Percentiles rank a stretch among this genome's conserved stretches.
These are phyloP conservation scores for Lentinus tigrinus DNA, from an alignment of 768 basidiomycete genomes.

Conservation along the genomic window DNA sequence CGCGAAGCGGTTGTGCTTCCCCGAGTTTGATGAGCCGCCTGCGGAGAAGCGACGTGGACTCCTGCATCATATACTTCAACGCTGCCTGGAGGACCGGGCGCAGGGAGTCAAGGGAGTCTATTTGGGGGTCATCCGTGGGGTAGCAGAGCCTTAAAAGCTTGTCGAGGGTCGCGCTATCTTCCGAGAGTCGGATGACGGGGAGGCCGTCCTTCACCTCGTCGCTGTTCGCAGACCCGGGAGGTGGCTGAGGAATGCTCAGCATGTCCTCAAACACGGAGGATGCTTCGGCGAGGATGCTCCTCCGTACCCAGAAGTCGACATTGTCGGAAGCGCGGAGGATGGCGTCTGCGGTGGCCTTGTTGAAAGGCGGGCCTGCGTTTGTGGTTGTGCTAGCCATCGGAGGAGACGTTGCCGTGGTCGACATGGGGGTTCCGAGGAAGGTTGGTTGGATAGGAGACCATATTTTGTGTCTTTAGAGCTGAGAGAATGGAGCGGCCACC, in stretches of 20 bases:
- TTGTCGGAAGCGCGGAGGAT: constrained; percentile 17
- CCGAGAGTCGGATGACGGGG: constrained; percentile 16
- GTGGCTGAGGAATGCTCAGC: constrained; percentile 20
- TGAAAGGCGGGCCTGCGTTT: constrained; percentile 16
- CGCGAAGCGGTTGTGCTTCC: constrained; percentile 15
- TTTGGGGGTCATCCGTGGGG: constrained; percentile 15
- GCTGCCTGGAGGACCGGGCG: constrained; percentile 21
- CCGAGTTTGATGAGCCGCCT: constrained; percentile 10
- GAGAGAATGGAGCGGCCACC: background rate
- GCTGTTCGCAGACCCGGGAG: constrained; percentile 3
- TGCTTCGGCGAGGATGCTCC: constrained; percentile 13
- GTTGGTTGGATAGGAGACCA: too few relatives aligned
- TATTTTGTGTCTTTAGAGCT: background rate
- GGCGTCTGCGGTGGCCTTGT: constrained; percentile 19
- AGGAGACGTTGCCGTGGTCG: background rate
- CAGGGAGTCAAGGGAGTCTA: constrained; percentile 15
- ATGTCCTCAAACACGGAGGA: constrained; percentile 22
- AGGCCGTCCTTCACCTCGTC: constrained; percentile 10
- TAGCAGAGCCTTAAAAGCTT: constrained; percentile 19
- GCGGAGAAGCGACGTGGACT: constrained; percentile 12
- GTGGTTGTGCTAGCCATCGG: background rate
- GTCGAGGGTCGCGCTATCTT: constrained; percentile 15
- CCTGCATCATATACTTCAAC: constrained; percentile 22
- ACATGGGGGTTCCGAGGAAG: background rate
- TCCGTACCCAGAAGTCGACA: constrained; percentile 18